These are phyloP conservation scores for Chenopodium suecicum DNA, from an alignment of 148 eudicot species.

Conservation along the genomic window DNA sequence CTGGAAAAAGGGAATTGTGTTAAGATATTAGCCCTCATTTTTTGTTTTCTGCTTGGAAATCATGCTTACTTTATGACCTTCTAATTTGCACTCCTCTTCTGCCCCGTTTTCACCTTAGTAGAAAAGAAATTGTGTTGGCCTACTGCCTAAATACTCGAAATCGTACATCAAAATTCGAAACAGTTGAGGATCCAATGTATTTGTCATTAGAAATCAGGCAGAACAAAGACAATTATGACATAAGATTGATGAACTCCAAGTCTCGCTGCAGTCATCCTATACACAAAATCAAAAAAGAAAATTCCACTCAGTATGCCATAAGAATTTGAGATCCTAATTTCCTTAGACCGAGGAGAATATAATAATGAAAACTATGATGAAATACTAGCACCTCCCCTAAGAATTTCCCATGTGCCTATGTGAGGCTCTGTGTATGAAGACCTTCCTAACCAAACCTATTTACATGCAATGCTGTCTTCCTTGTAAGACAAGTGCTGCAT, in stretches of 20 bases:
- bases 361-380: not conserved
- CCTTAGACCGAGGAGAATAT: not conserved
- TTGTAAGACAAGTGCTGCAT: not conserved
- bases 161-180: no score
- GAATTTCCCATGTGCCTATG: not conserved
- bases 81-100: not conserved
- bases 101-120: not conserved
- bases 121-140: not conserved
- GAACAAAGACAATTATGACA: not conserved
- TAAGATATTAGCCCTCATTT: no score
- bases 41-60: no score
- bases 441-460: not conserved
- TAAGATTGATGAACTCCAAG: not conserved
- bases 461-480: not conserved
- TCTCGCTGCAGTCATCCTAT: not conserved
- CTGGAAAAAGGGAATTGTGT: no score
- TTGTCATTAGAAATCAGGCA: no score
- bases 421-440: not conserved
- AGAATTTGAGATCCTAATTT: not conserved
- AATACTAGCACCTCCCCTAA: not conserved
- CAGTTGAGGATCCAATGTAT: no score
- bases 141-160: not conserved
- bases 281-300: no score
- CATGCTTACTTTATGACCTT: not conserved
- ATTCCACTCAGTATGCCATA: not conserved